Base-by-base conservation (phyloP, 129 eudicot genomes). In the Helichrysum umbraculigerum region DNA sequence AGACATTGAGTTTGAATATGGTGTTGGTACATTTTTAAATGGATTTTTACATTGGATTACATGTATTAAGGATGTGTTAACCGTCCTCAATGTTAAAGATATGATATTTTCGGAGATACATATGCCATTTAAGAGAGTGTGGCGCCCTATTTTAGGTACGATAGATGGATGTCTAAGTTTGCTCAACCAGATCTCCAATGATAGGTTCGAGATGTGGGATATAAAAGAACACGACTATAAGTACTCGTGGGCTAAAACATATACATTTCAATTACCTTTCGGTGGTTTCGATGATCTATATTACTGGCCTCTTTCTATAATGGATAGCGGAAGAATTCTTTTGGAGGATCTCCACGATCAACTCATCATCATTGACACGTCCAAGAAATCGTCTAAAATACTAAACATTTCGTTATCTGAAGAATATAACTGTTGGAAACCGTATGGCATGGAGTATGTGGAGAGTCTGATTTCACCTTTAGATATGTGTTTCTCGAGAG, bases 41-140 rank as follows among this genome's bases (percentile, higher is more conserved):
- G 79, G 79, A 47, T 76, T 30, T 76, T 33, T 75, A 51, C 57
- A 75, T 65, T 75, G 72, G 79, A 5, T 62, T 19, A 6, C 21
- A 0, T 30, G 3, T 63, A 5, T 11, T 28, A 44, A 21, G 17
- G 51, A 10, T 5, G 3, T 29, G 60, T 41, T 75, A 12, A 21
- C 14, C 7, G 63, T 14, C 30, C 57, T 76, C 5, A 30, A 66
- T 76, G 56, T 76, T 51, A 66, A 76, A 17, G 51, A 66, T 29
- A 66, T 76, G 80, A 51, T 76, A 7, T 51, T 76, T 76, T 44
- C 34, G 20, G 11, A 65, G 34, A 76, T 50, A 16, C 0, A 32
- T 65, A 9, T 50, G 32, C 79, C 77, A 7, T 71, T 71, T 33
- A 34, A 34, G 19, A 17, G 47, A 51, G 3, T 7, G 11, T n/a